phyloP scores from a whole-genome alignment of 2,329 filamentous ascomycete species.

The Pseudofabraea citricarpa region DNA sequence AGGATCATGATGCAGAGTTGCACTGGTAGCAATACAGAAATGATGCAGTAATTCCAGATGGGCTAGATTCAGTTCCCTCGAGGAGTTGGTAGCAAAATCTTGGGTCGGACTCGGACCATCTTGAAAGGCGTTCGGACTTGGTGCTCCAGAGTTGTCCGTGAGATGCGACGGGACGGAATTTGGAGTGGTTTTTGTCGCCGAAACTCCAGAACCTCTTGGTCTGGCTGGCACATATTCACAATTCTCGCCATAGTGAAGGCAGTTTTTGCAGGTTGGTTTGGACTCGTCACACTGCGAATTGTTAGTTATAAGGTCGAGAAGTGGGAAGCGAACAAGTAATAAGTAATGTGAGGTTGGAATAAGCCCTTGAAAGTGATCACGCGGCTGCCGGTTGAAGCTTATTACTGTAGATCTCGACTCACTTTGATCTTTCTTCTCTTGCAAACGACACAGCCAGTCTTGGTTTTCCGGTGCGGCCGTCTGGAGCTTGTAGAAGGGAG shows the following conservation, averaged over 20 bases:
- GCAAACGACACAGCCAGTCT: slow-evolving; percentile 2
- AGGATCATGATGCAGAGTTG: slow-evolving; percentile 38
- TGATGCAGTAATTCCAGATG: slow-evolving; percentile 51
- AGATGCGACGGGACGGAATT: neutral
- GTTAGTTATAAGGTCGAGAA: too few relatives aligned
- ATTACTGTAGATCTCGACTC: neutral
- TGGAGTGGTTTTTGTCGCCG: neutral
- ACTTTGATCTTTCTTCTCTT: slow-evolving; percentile 2
- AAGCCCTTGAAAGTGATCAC: neutral
- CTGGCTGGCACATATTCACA: neutral
- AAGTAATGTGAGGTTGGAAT: neutral
- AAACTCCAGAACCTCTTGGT: neutral
- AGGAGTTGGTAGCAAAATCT: too few relatives aligned
- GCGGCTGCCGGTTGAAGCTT: neutral
- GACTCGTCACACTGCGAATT: slow-evolving; percentile 1
- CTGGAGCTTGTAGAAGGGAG: neutral
- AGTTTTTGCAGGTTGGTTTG: neutral
- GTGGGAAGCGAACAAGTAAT: neutral
- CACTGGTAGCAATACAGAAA: slow-evolving; percentile 42
- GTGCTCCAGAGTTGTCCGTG: neutral
- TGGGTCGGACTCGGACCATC: too few relatives aligned
- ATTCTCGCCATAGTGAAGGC: neutral
- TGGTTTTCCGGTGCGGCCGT: slow-evolving; percentile 1
- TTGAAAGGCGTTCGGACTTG: too few relatives aligned
- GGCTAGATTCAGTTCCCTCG: slow-evolving; percentile 32